Evolutionary conservation across 164 flowering plant genomes (phyloP), one percentile per base, ranked within the genome.

Genomic region (Amborella trichopoda): DNA sequence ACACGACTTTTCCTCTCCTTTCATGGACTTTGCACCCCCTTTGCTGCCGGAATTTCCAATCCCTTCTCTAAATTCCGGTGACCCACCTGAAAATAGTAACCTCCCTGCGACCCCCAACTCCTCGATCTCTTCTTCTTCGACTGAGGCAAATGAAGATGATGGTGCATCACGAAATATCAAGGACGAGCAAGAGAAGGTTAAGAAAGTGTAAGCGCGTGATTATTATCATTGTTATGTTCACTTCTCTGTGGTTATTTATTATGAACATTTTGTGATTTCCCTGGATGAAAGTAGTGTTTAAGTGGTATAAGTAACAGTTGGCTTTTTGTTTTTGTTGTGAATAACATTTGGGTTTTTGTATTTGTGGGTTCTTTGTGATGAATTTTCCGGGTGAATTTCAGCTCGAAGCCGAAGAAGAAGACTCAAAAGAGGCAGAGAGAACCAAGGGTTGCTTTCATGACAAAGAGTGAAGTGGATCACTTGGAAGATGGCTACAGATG

Each of bases 371-470:
- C 43, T 3, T 2, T 40, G 19, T 3, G 14, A 40, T 9, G 18
- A 40, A 14, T 40, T 13, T 33, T 17, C 12, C 37, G 16, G 45
- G 18, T 8, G n/a, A 2, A 5, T 18, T 50, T 26, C 21, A 76
- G 86, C 63, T 69, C 68, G 74, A 82, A 80, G 49, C 67, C 81
- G 13, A 79, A 74, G 52, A 81, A 79, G 80, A 88, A 83, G 78
- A 81, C 72, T 26, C 75, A 67, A 20, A 88, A 79, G 53, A 66
- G 63, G 68, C 70, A 69, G 56, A 76, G 81, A 65, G 82, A 83
- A 54, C 82, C 86, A 6, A 73, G 96, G 69, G 77, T 81, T 62
- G 96, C 96, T 19, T 88, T 88, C 82, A 73, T 83, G 80, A 88
- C 96, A 17, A 81, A 81, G 76, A 83, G 83, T 21, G 91, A 83